Percentiles rank a stretch among this genome's conserved stretches.
Evolutionary conservation across 2,329 filamentous ascomycete genomes (phyloP).

Genomic region (Penicillium sp.): DNA sequence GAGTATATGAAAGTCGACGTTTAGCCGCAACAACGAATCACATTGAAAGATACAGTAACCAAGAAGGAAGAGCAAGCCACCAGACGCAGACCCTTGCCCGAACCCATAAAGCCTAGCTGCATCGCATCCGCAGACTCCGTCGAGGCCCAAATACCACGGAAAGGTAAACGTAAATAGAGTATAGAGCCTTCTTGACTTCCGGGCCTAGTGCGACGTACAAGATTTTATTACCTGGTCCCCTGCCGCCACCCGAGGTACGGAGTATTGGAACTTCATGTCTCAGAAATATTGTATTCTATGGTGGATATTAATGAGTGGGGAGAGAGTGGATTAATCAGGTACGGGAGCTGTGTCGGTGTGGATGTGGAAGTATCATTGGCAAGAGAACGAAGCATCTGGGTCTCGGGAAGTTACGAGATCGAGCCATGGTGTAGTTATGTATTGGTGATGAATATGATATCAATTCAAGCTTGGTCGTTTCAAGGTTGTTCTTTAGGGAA

Average conservation of each 20-base stretch:
- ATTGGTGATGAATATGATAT: background rate
- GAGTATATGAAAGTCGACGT: background rate
- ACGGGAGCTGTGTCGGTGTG: background rate
- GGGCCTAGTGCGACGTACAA: conserved; percentile 2
- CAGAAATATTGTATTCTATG: conserved; percentile 5
- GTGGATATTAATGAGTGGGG: background rate
- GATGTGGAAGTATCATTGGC: background rate
- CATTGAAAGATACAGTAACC: background rate
- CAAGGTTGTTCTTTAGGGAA: background rate
- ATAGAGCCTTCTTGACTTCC: background rate
- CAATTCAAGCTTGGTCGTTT: background rate
- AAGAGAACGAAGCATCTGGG: background rate
- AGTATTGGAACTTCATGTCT: conserved; percentile 2
- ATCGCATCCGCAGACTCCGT: background rate
- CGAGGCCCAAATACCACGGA: background rate
- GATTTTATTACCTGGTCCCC: conserved; percentile 9
- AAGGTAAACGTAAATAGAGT: background rate
- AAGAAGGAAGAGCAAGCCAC: conserved; percentile 8
- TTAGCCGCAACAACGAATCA: conserved; percentile 1
- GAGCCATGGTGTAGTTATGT: background rate
- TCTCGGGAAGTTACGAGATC: background rate
- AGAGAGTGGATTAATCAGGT: background rate
- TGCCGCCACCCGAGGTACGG: conserved; percentile 5
- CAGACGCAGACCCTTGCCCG: background rate
- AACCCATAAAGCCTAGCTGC: background rate